A percentile compares a stretch with the other conserved stretches of the same genome.
Conservation (phyloP, 352 stramenopile genomes). For the Globisporangium cederbergense region DNA sequence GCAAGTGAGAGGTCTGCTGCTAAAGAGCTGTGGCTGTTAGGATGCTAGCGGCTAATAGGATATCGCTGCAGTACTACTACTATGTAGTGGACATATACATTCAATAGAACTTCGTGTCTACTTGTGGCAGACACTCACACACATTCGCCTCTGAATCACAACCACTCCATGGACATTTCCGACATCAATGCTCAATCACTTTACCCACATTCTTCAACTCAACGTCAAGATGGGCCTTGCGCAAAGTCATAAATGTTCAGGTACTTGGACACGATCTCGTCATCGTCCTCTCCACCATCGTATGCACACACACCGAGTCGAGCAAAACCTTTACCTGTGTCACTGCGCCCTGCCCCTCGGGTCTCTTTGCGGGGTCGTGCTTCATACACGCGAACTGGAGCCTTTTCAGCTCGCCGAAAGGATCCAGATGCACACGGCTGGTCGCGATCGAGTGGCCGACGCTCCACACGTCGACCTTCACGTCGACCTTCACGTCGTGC, state of each 20-base stretch:
- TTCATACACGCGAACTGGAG: background rate
- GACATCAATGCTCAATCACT: background rate
- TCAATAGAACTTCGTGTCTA: background rate
- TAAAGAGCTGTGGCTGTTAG: background rate
- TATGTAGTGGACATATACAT: background rate
- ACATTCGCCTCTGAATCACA: too few species aligned
- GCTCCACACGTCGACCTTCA: background rate
- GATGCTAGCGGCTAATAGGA: background rate
- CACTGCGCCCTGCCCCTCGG: background rate
- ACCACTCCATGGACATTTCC: too few species aligned
- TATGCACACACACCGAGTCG: background rate
- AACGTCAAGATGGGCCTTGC: background rate
- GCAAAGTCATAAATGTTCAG: too few species aligned
- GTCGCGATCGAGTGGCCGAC: background rate
- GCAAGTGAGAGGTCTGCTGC: background rate
- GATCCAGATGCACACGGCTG: background rate
- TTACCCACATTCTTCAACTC: background rate
- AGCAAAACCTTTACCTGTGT: background rate
- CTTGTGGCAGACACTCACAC: too few species aligned
- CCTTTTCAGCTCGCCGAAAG: background rate
- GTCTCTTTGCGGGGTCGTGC: background rate
- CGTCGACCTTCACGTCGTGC: background rate
- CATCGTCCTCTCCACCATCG: background rate
- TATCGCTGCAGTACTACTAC: background rate
- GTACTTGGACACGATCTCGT: background rate